Base-by-base conservation (phyloP, 371 early-diverging fungal genomes). In the Mortierella sp. region DNA sequence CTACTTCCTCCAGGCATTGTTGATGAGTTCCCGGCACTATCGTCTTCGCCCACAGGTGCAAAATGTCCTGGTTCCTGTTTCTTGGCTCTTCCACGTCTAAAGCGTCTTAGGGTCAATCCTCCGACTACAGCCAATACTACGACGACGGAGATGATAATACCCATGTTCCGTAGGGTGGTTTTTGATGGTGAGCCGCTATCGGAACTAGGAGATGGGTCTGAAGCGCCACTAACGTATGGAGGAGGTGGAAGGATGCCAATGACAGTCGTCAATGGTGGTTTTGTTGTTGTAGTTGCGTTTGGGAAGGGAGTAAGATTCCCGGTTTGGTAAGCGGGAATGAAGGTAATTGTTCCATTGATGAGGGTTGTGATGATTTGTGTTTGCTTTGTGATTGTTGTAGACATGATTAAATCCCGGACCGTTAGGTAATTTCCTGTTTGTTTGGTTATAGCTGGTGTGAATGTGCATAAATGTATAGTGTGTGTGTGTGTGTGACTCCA, bases 1-100 rank as follows among this genome's bases (percentile, higher is more conserved):
- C 59, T 63, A n/a, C 67, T 76, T 22, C 65, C 70, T 40, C 65
- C 65, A 2, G 67, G 59, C 16, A 48, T 48, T 22, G 52, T 33
- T 28, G 53, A 58, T 7, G 50, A 15, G 19, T 52, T 57, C 10
- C 57, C 60, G 1, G 24, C 68, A 19, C 43, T 63, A 19, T 33
- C 61, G 0, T 80, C 81, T 43, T 80, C 81, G 41, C 67, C 75
- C 5, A 80, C 72, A 0, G 69, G 62, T 3, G 75, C 58, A 69
- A 80, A 80, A 28, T 48, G 63, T n/a, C 78, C 66, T 0, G 81
- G 81, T 16, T 80, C 81, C 53, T 80, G 81, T 33, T 80, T 80
- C 72, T 80, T 80, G 36, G 58, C 33, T 52, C 71, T 45, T 15
- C 81, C 81, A 15, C 65, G 72, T 50, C 64, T 61, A 58, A 75